Conservation (phyloP, 495 filamentous ascomycete species). For the Penicillium taxi region DNA sequence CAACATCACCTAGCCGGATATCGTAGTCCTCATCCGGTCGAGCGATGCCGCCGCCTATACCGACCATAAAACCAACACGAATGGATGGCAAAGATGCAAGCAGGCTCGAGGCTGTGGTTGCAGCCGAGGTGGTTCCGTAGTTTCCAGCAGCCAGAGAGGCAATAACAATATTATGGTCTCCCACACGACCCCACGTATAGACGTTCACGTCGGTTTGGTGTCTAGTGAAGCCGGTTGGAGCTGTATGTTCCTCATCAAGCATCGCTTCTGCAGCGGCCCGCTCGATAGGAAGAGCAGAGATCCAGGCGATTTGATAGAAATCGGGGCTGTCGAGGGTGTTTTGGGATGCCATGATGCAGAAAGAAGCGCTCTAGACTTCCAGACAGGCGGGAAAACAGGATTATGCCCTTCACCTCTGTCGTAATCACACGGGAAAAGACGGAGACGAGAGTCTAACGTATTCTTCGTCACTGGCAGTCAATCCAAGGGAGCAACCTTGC, state of each 20-base stretch:
- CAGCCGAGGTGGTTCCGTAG: neutral
- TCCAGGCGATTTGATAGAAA: slow-evolving; percentile 3
- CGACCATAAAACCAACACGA: slow-evolving; percentile 17
- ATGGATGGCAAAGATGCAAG: slow-evolving; percentile 8
- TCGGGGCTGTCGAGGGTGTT: too few species aligned
- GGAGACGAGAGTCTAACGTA: too few species aligned
- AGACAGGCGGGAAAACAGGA: too few species aligned
- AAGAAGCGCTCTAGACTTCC: too few species aligned
- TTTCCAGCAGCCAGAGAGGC: slow-evolving; percentile 2
- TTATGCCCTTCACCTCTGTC: too few species aligned
- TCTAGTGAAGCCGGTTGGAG: slow-evolving; percentile 1
- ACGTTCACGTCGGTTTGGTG: neutral
- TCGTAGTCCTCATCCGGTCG: slow-evolving; percentile 10
- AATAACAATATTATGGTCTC: slow-evolving; percentile 26
- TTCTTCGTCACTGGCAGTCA: too few species aligned
- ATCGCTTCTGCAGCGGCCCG: neutral
- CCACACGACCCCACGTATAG: slow-evolving; percentile 25
- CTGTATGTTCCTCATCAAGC: neutral
- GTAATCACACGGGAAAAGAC: too few species aligned
- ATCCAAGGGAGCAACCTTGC: too few species aligned
- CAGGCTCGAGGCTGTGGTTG: slow-evolving; percentile 23
- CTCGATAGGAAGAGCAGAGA: neutral
- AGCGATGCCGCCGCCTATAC: slow-evolving; percentile 20
- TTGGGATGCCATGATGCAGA: too few species aligned
- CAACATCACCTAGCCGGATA: slow-evolving; percentile 19